A percentile compares a stretch with the other conserved stretches of the same genome.
Conservation (phyloP, 768 basidiomycete species). For the Polyporus arcularius region DNA sequence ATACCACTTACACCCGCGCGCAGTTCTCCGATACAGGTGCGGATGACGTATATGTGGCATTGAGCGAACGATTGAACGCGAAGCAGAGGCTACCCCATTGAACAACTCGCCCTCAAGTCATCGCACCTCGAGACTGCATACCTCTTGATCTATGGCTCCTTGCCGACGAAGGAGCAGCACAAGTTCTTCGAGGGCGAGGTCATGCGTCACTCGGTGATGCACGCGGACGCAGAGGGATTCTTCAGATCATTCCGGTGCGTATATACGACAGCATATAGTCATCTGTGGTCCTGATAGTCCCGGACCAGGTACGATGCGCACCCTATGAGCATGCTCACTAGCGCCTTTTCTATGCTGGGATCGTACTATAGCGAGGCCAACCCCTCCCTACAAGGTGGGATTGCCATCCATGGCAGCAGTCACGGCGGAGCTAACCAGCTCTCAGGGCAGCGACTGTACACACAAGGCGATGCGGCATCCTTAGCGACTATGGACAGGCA, state of each 20-base stretch:
- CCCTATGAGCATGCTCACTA: slow-evolving; percentile 88
- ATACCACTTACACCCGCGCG: not conserved
- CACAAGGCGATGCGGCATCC: slow-evolving; percentile 62
- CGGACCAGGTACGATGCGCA: slow-evolving; percentile 80
- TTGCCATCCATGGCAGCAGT: not conserved
- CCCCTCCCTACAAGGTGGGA: slow-evolving; percentile 76
- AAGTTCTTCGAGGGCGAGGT: slow-evolving; percentile 72
- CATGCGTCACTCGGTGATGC: slow-evolving; percentile 64
- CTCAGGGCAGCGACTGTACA: slow-evolving; percentile 77
- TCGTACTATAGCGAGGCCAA: slow-evolving; percentile 89
- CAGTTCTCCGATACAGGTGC: slow-evolving; percentile 75
- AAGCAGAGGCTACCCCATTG: slow-evolving; percentile 86
- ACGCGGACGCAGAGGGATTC: slow-evolving; percentile 42
- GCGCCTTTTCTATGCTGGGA: slow-evolving; percentile 85
- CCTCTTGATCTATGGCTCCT: slow-evolving; percentile 83
- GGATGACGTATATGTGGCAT: not conserved
- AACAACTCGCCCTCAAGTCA: slow-evolving; percentile 81
- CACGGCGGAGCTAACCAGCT: not conserved
- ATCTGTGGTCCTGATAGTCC: not conserved
- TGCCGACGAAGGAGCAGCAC: slow-evolving; percentile 66
- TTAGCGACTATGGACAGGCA: slow-evolving; percentile 89
- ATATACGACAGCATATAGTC: not conserved
- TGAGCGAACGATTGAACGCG: not conserved
- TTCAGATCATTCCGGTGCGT: slow-evolving; percentile 44
- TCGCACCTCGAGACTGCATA: slow-evolving; percentile 84